A percentile compares a stretch with the other conserved stretches of the same genome.
Conservation (phyloP, 2,329 filamentous ascomycete species). For the Waltergamsia citrina region DNA sequence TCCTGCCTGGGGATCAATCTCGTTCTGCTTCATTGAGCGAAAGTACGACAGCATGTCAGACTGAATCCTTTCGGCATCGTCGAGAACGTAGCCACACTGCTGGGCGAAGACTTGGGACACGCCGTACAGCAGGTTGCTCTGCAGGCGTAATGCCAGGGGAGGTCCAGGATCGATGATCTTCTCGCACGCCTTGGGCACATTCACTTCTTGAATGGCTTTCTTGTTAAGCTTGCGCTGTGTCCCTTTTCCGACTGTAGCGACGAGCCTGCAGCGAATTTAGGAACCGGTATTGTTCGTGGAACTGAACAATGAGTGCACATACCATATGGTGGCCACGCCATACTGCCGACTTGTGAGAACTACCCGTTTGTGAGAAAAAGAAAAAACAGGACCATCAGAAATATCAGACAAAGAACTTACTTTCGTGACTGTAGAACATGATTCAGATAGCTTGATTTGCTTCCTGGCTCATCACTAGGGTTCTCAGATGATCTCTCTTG, state of each 20-base stretch:
- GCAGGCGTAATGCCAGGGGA: constrained; percentile 81
- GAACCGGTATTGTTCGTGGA: background rate
- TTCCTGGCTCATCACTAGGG: too few relatives aligned
- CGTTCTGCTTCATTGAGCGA: constrained; percentile 40
- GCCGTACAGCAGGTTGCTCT: constrained; percentile 80
- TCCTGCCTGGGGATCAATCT: constrained; percentile 60
- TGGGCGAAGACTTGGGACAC: constrained; percentile 78
- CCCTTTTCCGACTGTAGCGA: constrained; percentile 78
- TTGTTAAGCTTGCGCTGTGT: constrained; percentile 64
- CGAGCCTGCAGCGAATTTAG: constrained; percentile 51
- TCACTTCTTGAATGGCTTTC: constrained; percentile 80
- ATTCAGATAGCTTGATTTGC: constrained; percentile 8
- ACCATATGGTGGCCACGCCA: constrained; percentile 94
- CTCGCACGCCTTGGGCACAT: constrained; percentile 77
- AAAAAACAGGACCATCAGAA: too few relatives aligned
- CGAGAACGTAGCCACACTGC: constrained; percentile 78
- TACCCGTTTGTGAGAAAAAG: constrained; percentile 15
- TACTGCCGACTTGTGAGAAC: constrained; percentile 79
- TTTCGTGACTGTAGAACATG: constrained; percentile 97
- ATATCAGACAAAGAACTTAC: constrained; percentile 38
- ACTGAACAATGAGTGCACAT: constrained; percentile 18
- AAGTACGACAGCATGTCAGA: constrained; percentile 63
- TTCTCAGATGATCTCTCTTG: too few relatives aligned
- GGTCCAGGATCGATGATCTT: constrained; percentile 77
- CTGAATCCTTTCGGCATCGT: constrained; percentile 68